These are phyloP conservation scores for Calonectria montana DNA, from an alignment of 2,329 filamentous ascomycete species.

Conservation along the genomic window DNA sequence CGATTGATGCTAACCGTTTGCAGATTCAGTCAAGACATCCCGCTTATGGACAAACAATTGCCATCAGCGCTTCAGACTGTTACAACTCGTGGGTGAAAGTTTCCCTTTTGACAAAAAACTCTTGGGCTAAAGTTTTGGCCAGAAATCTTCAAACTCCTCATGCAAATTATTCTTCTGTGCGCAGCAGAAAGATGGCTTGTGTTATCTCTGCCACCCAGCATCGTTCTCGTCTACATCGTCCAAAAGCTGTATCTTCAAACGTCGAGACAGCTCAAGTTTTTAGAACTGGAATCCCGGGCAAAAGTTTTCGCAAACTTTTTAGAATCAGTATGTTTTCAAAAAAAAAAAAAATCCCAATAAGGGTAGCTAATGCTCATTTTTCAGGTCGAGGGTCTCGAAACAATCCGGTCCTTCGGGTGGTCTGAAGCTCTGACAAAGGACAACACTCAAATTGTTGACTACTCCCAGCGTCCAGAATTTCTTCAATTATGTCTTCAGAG, in stretches of 20 bases:
- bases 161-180: not conserved
- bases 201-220: not conserved
- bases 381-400: not conserved
- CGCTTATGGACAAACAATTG: not conserved
- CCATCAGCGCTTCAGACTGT: not conserved
- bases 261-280: not conserved
- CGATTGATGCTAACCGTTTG: not conserved
- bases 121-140: not conserved
- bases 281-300: not conserved
- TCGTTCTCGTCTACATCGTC: not conserved
- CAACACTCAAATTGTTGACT: not conserved
- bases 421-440: not conserved
- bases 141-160: not conserved
- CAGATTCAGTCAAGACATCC: not conserved
- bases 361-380: not conserved
- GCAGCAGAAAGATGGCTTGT: not conserved
- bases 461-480: not conserved
- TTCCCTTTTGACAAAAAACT: fast-evolving
- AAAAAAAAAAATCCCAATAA: not conserved
- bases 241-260: not conserved
- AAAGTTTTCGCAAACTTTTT: not conserved
- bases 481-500: not conserved
- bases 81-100: not conserved
- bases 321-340: not conserved
- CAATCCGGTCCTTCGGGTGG: not conserved